These are phyloP conservation scores for Rhizopus stolonifer DNA, from an alignment of 371 early-diverging fungal species.

Conservation along the genomic window DNA sequence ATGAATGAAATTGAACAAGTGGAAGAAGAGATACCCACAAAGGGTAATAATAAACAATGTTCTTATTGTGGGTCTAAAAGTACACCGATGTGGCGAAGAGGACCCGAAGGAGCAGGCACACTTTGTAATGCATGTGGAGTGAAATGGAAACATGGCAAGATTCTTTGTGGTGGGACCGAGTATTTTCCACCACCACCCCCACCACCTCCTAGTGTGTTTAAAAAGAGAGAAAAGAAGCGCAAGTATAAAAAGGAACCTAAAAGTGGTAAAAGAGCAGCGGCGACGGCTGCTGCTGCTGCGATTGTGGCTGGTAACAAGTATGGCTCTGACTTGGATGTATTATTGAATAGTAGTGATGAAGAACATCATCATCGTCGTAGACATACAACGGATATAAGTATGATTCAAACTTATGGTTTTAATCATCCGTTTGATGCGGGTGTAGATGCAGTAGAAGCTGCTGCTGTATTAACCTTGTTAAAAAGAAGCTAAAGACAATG, in stretches of 20 bases:
- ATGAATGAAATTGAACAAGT: neutral
- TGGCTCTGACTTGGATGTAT: neutral
- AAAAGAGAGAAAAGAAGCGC: slow-evolving; percentile 7
- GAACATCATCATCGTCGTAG: slow-evolving; percentile 4
- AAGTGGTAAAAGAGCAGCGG: neutral
- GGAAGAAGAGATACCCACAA: neutral
- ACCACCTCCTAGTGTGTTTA: neutral
- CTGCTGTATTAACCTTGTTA: slow-evolving; percentile 42
- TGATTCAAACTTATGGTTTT: slow-evolving; percentile 9
- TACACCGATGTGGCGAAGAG: slow-evolving; percentile 92
- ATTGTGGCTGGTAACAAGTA: neutral
- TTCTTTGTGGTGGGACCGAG: slow-evolving; percentile 26
- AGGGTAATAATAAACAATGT: slow-evolving; percentile 48
- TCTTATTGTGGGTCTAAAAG: slow-evolving; percentile 76
- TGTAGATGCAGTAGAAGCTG: slow-evolving; percentile 47
- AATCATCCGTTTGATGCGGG: slow-evolving; percentile 17
- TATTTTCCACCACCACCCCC: neutral
- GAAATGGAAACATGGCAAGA: slow-evolving; percentile 81
- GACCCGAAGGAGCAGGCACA: slow-evolving; percentile 76
- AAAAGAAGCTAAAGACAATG: slow-evolving; percentile 22
- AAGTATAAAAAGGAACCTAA: neutral
- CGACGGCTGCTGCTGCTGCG: neutral
- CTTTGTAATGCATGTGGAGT: slow-evolving; percentile 93
- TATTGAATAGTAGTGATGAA: neutral
- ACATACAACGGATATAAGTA: slow-evolving; percentile 2